phyloP scores from a whole-genome alignment of 352 stramenopile species.

The Aphanomyces astaci region DNA sequence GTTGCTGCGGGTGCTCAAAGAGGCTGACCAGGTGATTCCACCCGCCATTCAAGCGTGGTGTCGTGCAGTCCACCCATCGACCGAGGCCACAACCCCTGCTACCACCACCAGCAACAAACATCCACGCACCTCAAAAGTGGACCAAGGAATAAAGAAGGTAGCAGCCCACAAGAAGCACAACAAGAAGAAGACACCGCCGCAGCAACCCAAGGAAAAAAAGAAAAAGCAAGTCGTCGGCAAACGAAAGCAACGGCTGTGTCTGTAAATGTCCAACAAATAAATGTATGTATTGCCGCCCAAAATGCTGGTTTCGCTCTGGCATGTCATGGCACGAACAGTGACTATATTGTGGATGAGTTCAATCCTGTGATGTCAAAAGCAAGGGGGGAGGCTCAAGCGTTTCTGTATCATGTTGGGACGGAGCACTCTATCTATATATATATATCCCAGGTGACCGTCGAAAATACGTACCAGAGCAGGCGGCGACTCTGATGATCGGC shows the following conservation, averaged over 20 bases:
- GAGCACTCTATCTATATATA: not conserved
- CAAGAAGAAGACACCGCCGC: conserved; percentile 7
- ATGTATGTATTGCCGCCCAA: too few species aligned
- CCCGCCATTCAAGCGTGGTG: not conserved
- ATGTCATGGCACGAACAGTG: too few species aligned
- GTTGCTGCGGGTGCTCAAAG: not conserved
- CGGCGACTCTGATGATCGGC: not conserved
- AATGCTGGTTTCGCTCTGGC: too few species aligned
- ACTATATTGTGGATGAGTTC: too few species aligned
- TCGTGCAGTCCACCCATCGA: not conserved
- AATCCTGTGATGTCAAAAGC: too few species aligned
- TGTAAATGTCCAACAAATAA: too few species aligned
- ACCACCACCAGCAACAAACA: not conserved
- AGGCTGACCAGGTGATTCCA: not conserved
- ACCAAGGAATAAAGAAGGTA: not conserved
- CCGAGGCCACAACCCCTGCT: not conserved
- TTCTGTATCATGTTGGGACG: too few species aligned
- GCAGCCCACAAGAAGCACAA: not conserved
- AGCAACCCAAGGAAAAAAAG: conserved; percentile 4
- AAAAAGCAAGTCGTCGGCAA: conserved; percentile 13
- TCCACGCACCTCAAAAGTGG: too few species aligned
- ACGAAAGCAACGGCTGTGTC: conserved; percentile 12
- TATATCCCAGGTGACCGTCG: not conserved
- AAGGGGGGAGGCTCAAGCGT: too few species aligned
- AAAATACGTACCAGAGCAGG: not conserved